Evolutionary conservation across 148 eudicot genomes (phyloP), one percentile per base, ranked within the genome.

Genomic region (Heliosperma pusillum): DNA sequence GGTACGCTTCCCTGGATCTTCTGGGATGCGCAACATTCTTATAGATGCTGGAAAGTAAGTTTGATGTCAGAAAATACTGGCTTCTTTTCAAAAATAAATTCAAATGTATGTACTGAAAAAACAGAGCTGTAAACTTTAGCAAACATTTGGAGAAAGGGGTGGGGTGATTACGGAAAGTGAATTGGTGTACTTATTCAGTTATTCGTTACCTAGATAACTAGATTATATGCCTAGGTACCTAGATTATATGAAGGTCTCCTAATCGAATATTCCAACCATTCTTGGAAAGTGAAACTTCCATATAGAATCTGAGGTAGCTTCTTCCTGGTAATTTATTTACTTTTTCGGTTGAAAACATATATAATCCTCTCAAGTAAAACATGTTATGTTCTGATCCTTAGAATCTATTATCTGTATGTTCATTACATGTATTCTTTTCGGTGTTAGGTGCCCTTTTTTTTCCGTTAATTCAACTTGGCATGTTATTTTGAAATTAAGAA

Each of bases 1-100:
- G 66, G 66, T 96, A 62, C 87, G 90, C 72, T 78, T 70, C 80
- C 83, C 85, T 60, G 84, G 83, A 78, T 72, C 90, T 27, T 84
- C 89, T 73, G 96, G 89, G 78, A 77, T 47, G 45, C 83, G 79
- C 74, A 92, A 89, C 81, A 76, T 92, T 83, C 97, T 96, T 56
- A 88, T 92, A 74, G 99, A 92, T 88, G 97, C 90, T 80, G 99
- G 99, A 81, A 96, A 96, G 99, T 96, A 90, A 67, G 84, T 69
- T 17, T 50, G 71, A 36, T 27, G 42, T 26, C 22, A 17, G 29
- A 11, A 17, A 17, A 27, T 73, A 16, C 17, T 53, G 42, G 42
- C 42, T 36, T 33, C 40, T 33, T 33, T 33, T 36, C 7, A 7
- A 0, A 36, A 36, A 8, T n/a, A n/a, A n/a, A n/a, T n/a, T n/a